Evolutionary conservation across 768 basidiomycete genomes (phyloP).

Genomic region (Boletus eberwhitei): DNA sequence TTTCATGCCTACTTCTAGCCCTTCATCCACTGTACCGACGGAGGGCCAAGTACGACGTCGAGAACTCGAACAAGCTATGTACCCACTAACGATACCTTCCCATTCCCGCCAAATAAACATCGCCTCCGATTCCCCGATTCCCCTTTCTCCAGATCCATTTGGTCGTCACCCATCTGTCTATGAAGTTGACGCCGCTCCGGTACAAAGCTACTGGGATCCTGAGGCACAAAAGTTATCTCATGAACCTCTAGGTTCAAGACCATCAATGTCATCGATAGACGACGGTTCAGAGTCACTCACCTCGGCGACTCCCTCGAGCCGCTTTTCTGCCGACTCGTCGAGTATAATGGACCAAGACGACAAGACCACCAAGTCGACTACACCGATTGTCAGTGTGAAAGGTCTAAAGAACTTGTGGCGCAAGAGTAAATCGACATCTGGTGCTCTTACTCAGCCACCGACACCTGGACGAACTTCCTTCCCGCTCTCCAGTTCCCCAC

Average conservation of each 20-base stretch:
- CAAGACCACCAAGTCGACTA: conserved; percentile 26
- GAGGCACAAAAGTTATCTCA: conserved; percentile 21
- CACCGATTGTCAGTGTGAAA: conserved; percentile 70
- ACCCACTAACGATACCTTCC: conserved; percentile 38
- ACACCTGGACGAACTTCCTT: conserved; percentile 38
- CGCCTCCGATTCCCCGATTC: conserved; percentile 57
- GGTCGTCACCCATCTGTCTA: conserved; percentile 61
- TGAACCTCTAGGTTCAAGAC: conserved; percentile 21
- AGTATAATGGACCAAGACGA: conserved; percentile 32
- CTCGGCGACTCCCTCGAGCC: conserved; percentile 44
- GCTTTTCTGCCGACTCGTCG: conserved; percentile 76
- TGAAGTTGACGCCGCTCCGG: conserved; percentile 27
- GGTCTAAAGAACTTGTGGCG: conserved; percentile 76
- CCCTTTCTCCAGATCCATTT: conserved; percentile 83
- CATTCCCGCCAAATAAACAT: conserved; percentile 22
- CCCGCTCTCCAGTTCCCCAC: conserved; percentile 22
- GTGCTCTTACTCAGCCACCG: conserved; percentile 34
- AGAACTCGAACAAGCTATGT: conserved; percentile 49
- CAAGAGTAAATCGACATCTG: conserved; percentile 52
- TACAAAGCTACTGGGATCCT: conserved; percentile 46
- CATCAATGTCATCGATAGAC: conserved; percentile 25
- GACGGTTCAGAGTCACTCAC: conserved; percentile 13
- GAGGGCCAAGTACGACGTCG: conserved; percentile 50
- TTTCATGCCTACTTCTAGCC: conserved; percentile 29
- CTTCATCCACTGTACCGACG: conserved; percentile 31